Evolutionary conservation across 192 early-diverging fungal species (phyloP).

Genomic region (Allomyces macrogynus): DNA sequence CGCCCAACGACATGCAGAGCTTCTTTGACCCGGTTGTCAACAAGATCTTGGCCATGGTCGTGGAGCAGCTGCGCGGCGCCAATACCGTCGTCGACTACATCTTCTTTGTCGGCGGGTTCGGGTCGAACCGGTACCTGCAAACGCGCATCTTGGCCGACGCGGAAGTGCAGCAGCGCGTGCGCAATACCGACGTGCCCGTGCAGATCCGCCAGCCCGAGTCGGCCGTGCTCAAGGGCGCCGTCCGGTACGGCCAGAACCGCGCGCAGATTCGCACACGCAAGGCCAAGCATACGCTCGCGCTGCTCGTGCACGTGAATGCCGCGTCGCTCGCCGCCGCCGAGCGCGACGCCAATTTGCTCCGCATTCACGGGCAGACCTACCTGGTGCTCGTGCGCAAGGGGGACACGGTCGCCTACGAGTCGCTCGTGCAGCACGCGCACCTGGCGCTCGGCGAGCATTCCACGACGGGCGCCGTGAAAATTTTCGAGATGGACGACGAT

Average conservation of each 20-base stretch:
- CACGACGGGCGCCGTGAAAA: background rate
- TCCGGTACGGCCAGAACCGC: slow-evolving; percentile 1
- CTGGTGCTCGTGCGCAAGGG: slow-evolving; percentile 1
- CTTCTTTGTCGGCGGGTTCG: slow-evolving; percentile 5
- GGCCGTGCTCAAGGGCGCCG: slow-evolving; percentile 2
- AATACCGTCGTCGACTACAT: slow-evolving; percentile 1
- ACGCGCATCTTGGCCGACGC: background rate
- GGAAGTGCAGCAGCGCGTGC: background rate
- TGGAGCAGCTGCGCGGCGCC: background rate
- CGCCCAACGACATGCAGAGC: slow-evolving; percentile 1
- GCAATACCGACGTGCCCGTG: slow-evolving; percentile 1
- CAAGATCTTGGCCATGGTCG: slow-evolving; percentile 1
- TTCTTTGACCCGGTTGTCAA: slow-evolving; percentile 5
- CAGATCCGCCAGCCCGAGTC: background rate
- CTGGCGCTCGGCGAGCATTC: background rate
- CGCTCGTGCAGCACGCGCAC: background rate
- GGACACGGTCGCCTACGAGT: background rate
- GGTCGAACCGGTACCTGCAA: slow-evolving; percentile 4
- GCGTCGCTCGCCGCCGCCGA: background rate
- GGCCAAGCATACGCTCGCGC: background rate
- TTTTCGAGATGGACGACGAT: background rate
- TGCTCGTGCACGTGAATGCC: slow-evolving; percentile 1
- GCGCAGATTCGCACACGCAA: background rate
- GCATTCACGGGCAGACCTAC: background rate
- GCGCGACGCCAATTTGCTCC: background rate